Conservation (phyloP, 1,139 yeast genomes). For the Ogataea hybrid region DNA sequence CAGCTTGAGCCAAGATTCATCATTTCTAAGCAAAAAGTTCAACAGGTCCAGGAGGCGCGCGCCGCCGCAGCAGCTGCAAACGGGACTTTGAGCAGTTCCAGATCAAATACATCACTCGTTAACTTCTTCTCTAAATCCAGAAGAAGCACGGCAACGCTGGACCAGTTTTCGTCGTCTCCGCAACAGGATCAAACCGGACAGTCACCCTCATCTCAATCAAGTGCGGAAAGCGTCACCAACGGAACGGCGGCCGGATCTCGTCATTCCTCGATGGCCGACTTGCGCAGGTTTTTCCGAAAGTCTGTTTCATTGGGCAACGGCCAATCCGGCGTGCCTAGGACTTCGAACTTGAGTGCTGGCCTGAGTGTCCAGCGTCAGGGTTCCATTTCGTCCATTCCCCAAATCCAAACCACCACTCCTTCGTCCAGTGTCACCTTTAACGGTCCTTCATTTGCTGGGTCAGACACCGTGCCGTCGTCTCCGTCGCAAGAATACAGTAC, state of each 20-base stretch:
- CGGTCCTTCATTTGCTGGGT: constrained; percentile 10
- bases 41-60: constrained; percentile 43
- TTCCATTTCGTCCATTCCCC: constrained; percentile 14
- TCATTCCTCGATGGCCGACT: constrained; percentile 76
- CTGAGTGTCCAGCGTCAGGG: constrained; percentile 29
- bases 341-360: constrained; percentile 39
- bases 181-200: constrained; percentile 21
- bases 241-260: constrained; percentile 29
- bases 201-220: constrained; percentile 31
- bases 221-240: constrained; percentile 21
- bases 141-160: constrained; percentile 28
- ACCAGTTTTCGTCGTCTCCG: constrained; percentile 26
- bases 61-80: constrained; percentile 28
- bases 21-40: constrained; percentile 68
- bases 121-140: constrained; percentile 48
- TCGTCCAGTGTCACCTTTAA: constrained; percentile 12
- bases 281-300: constrained; percentile 67
- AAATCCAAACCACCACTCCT: constrained; percentile 13
- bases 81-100: constrained; percentile 13
- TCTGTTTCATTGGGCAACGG: constrained; percentile 28
- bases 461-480: constrained; percentile 13
- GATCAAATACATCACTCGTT: constrained; percentile 48
- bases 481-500: constrained; percentile 25
- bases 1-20: constrained; percentile 69
- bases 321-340: constrained; percentile 34